phyloP scores from a whole-genome alignment of 2,329 filamentous ascomycete genomes.

The Penicillium brasilianum region DNA sequence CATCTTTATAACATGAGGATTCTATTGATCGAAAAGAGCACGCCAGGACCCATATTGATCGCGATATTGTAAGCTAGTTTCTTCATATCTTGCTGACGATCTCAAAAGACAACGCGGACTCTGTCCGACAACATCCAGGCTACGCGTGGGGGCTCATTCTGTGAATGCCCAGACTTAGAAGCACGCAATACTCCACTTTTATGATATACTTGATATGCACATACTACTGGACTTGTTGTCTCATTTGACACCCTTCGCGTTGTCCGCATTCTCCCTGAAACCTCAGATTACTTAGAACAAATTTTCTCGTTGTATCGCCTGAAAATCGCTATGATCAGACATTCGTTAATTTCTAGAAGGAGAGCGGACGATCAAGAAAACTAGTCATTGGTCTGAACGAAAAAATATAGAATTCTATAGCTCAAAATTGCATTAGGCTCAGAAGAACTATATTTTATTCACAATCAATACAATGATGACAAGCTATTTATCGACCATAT shows the following conservation, averaged over 20 bases:
- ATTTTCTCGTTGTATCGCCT: too few relatives aligned
- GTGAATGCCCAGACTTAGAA: constrained; percentile 2
- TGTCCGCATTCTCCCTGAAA: too few relatives aligned
- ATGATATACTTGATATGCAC: constrained; percentile 10
- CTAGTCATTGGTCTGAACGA: background rate
- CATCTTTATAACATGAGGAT: background rate
- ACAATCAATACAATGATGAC: background rate
- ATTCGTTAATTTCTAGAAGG: background rate
- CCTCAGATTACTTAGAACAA: too few relatives aligned
- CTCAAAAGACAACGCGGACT: background rate
- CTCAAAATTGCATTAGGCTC: background rate
- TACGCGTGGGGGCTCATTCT: background rate
- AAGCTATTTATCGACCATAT: background rate
- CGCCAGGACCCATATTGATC: constrained; percentile 21
- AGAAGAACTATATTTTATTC: background rate
- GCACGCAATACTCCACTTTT: constrained; percentile 22
- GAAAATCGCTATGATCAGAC: too few relatives aligned
- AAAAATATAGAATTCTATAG: background rate
- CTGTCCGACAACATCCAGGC: background rate
- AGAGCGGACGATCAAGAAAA: background rate
- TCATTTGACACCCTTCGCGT: background rate
- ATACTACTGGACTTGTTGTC: background rate
- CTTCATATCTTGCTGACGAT: background rate
- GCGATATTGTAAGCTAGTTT: constrained; percentile 14
- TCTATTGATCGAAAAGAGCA: constrained; percentile 5